Base-by-base conservation (phyloP, 805 yeast species). In the Candida takata region DNA sequence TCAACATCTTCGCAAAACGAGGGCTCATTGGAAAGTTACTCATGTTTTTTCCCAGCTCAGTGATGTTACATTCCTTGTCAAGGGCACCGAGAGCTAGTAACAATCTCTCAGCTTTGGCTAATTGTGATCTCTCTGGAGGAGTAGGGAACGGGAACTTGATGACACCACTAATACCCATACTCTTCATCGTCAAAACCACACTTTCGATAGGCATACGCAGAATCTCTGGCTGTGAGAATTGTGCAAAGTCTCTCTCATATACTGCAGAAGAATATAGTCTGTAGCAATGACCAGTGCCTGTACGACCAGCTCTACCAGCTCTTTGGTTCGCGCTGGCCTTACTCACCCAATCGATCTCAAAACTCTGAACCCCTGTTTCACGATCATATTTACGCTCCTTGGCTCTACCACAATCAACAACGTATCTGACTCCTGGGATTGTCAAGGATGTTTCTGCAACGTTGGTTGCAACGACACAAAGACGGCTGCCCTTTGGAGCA, bases 201-300 rank as follows among this genome's bases (percentile, higher is more conserved):
- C 95, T 87, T 55, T 92, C 98, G 24, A 87, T 86, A 0, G 98
- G 97, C 94, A 86, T 88, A 45, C 97, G 68, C 39, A 84, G 62
- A 31, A 92, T 88, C 57, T 92, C 99, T 0, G 99, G 97, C 37
- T 67, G 69, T 9, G 92, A 71, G 51, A 92, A 92, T 51, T 81
- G 86, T 4, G 68, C 68, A 55, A 92, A 92, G 45, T 81, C 92
- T 43, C 78, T 74, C 54, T 92, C 97, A 57, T 68, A 92, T 7
- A 94, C 83, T 2, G 98, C 98, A 12, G 97, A 88, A 0, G 97
- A 90, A 51, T 70, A 92, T 11, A 92, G 59, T 41, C 98, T 67
- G 57, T 92, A 92, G 57, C 96, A 85, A 53, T 92, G 97, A 40
- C 99, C 99, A 0, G 98, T 97, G 0, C 97, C 98, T 1, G 96